Percentiles rank a stretch among this genome's conserved stretches.
These are phyloP conservation scores for Akanthomyces lecanii DNA, from an alignment of 2,329 filamentous ascomycete genomes.

Conservation along the genomic window DNA sequence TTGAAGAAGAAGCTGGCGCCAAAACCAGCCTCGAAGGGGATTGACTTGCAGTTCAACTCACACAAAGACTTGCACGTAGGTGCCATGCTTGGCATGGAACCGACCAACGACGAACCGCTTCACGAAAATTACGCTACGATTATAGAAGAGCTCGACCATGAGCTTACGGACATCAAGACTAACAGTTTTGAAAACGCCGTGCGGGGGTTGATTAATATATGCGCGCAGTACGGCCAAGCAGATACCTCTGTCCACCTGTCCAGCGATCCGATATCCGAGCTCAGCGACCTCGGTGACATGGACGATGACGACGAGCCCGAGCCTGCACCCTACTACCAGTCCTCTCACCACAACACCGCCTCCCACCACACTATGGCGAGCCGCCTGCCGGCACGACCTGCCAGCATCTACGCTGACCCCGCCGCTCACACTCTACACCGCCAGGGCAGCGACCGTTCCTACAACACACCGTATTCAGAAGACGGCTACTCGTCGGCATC, in stretches of 20 bases:
- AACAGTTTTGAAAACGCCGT: conserved; percentile 23
- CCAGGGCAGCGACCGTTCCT: background rate
- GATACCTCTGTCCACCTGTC: background rate
- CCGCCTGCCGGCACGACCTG: background rate
- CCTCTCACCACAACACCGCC: background rate
- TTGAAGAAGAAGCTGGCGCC: conserved; percentile 22
- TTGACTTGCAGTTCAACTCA: conserved; percentile 50
- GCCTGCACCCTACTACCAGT: conserved; percentile 17
- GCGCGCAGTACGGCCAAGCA: conserved; percentile 1
- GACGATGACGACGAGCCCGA: conserved; percentile 40
- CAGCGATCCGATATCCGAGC: conserved; percentile 35
- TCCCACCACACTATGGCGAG: background rate
- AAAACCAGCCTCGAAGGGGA: conserved; percentile 34
- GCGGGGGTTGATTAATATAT: conserved; percentile 18
- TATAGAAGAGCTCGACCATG: conserved; percentile 37
- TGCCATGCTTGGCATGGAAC: conserved; percentile 24
- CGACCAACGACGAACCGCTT: conserved; percentile 23
- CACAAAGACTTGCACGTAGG: conserved; percentile 48
- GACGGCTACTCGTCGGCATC: conserved; percentile 9
- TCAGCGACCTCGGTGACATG: conserved; percentile 47
- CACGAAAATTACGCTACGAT: conserved; percentile 42
- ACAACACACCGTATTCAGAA: background rate
- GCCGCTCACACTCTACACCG: conserved; percentile 7
- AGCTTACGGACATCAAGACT: conserved; percentile 32
- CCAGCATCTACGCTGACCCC: conserved; percentile 8